Conservation (phyloP, 306 rosid species). For the Gillenia trifoliata region DNA sequence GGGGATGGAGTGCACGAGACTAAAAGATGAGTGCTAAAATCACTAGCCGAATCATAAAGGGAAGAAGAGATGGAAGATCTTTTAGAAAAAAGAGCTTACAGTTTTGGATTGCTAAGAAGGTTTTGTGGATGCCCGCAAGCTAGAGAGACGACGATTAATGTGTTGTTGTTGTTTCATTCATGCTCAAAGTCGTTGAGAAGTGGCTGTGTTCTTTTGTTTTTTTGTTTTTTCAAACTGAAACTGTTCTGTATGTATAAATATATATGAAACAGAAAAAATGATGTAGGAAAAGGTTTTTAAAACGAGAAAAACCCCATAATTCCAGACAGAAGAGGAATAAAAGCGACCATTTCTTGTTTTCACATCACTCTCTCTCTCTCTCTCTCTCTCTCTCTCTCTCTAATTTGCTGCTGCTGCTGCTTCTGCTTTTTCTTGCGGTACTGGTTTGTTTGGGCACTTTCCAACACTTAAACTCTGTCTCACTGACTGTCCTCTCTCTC, state of each 20-base stretch:
- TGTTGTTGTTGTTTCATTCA: background rate
- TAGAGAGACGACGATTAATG: background rate
- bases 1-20: background rate
- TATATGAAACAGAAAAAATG: background rate
- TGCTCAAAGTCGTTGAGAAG: background rate
- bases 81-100: background rate
- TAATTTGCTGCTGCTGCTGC: slow-evolving; percentile 31
- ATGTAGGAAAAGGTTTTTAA: background rate
- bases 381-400: background rate
- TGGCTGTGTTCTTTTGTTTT: background rate
- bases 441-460: slow-evolving; percentile 48
- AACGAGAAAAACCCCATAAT: slow-evolving; percentile 29
- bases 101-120: background rate
- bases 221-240: background rate
- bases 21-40: background rate
- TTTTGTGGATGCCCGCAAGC: slow-evolving; percentile 1
- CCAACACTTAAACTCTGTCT: slow-evolving; percentile 32
- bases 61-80: background rate
- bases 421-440: slow-evolving; percentile 31
- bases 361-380: slow-evolving; percentile 24
- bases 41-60: background rate
- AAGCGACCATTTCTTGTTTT: slow-evolving; percentile 35
- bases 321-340: slow-evolving; percentile 38
- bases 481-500: slow-evolving; percentile 3
- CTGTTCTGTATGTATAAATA: background rate